Conservation (phyloP, 2,329 filamentous ascomycete genomes). For the Samsoniella hepiali region DNA sequence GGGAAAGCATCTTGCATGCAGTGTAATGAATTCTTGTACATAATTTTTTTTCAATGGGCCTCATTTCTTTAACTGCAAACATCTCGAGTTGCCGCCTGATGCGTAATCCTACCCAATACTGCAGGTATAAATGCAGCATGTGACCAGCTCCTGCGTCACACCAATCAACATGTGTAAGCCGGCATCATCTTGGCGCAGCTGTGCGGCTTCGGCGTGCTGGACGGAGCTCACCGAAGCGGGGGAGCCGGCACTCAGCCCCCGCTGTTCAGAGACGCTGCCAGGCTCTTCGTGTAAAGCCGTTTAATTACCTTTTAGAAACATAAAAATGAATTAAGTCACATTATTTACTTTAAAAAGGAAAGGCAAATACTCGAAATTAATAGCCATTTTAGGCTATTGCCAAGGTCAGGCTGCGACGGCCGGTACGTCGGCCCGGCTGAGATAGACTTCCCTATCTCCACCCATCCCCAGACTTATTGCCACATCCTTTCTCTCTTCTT, state of each 20-base stretch:
- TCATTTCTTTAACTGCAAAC: not conserved
- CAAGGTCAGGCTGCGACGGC: too few relatives aligned
- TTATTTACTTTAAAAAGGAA: too few relatives aligned
- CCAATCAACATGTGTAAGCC: not conserved
- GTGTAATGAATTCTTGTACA: slow-evolving; percentile 7
- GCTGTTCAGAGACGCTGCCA: not conserved
- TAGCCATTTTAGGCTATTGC: too few relatives aligned
- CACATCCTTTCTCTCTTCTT: not conserved
- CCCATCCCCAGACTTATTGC: not conserved
- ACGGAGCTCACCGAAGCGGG: slow-evolving; percentile 15
- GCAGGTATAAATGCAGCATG: not conserved
- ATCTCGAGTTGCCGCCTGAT: not conserved
- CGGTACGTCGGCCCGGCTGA: too few relatives aligned
- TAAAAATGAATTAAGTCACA: too few relatives aligned
- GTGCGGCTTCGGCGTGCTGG: not conserved
- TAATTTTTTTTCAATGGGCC: not conserved
- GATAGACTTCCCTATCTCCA: not conserved
- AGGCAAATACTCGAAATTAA: too few relatives aligned
- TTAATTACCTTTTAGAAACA: too few relatives aligned
- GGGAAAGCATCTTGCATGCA: not conserved
- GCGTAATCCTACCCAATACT: not conserved
- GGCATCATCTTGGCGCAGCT: not conserved
- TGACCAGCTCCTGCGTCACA: not conserved
- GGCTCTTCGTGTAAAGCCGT: too few relatives aligned
- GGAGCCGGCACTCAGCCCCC: slow-evolving; percentile 2